These are phyloP conservation scores for Pseudozyma hubeiensis DNA, from an alignment of 1,284 basidiomycete genomes.

Conservation along the genomic window DNA sequence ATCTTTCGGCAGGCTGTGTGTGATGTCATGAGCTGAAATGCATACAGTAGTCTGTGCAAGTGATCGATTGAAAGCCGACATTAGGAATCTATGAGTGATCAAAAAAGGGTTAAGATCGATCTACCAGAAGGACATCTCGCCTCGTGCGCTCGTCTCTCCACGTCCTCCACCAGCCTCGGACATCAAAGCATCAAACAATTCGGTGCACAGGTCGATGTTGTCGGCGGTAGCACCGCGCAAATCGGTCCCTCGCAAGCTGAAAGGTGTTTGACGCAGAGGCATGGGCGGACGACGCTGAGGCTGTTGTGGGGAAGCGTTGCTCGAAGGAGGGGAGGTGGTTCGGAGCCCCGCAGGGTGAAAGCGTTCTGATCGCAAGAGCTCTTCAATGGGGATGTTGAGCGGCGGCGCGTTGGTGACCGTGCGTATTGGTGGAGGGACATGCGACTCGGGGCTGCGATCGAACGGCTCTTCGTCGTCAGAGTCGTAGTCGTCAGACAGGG, in stretches of 20 bases:
- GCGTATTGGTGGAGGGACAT: not conserved
- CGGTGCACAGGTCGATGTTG: constrained; percentile 22
- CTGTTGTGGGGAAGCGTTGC: constrained; percentile 5
- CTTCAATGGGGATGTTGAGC: constrained; percentile 49
- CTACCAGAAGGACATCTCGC: constrained; percentile 36
- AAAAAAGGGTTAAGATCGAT: too few relatives aligned
- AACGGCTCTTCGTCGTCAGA: constrained; percentile 6
- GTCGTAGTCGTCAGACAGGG: constrained; percentile 5
- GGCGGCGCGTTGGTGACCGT: constrained; percentile 24
- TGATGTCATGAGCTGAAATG: too few relatives aligned
- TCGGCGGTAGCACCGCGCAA: constrained; percentile 32
- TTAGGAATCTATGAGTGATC: too few relatives aligned
- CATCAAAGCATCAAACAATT: constrained; percentile 22
- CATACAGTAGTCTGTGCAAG: too few relatives aligned
- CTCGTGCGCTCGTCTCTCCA: constrained; percentile 1
- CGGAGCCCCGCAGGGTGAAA: constrained; percentile 19
- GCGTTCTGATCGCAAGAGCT: constrained; percentile 29
- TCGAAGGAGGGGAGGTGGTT: not conserved
- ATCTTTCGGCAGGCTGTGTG: too few relatives aligned
- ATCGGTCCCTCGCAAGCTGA: constrained; percentile 18
- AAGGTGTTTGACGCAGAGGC: not conserved
- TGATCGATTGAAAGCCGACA: too few relatives aligned
- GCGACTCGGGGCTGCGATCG: not conserved
- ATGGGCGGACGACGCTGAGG: not conserved
- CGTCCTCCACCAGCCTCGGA: not conserved